Percentiles rank a stretch among this genome's conserved stretches.
Conservation (phyloP, 208 protist genomes). For the Acanthamoeba triangularis region DNA sequence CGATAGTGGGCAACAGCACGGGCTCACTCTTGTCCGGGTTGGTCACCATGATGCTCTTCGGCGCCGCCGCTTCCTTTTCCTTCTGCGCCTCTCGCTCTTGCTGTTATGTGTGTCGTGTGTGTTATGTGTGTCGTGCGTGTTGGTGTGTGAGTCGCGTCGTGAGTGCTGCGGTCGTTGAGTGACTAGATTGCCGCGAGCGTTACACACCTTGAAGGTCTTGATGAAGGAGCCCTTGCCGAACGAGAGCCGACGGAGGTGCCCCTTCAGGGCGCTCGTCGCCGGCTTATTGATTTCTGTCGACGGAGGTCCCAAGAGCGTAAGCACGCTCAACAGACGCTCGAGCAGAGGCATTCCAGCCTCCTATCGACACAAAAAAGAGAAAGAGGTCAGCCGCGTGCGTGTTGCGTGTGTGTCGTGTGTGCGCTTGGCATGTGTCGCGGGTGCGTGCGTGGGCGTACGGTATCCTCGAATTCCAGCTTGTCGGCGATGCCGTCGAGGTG, state of each 20-base stretch:
- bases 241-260: background rate
- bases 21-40: background rate
- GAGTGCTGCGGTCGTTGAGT: background rate
- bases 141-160: background rate
- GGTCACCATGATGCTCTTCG: background rate
- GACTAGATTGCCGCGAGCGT: background rate
- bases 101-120: background rate
- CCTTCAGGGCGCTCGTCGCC: background rate
- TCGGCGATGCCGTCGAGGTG: conserved; percentile 46
- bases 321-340: background rate
- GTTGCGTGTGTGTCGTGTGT: too few species aligned
- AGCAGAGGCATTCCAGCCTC: background rate
- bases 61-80: background rate
- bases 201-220: background rate
- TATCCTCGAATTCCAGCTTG: background rate
- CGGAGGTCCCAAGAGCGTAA: background rate
- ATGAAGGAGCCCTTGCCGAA: conserved; percentile 30
- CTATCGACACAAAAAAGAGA: background rate
- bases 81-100: background rate
- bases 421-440: too few species aligned
- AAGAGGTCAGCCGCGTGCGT: too few species aligned
- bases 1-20: background rate
- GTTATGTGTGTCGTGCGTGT: too few species aligned
- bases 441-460: background rate
- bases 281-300: background rate